Base-by-base conservation (phyloP, 805 yeast genomes). In the Metschnikowia cubensis region DNA sequence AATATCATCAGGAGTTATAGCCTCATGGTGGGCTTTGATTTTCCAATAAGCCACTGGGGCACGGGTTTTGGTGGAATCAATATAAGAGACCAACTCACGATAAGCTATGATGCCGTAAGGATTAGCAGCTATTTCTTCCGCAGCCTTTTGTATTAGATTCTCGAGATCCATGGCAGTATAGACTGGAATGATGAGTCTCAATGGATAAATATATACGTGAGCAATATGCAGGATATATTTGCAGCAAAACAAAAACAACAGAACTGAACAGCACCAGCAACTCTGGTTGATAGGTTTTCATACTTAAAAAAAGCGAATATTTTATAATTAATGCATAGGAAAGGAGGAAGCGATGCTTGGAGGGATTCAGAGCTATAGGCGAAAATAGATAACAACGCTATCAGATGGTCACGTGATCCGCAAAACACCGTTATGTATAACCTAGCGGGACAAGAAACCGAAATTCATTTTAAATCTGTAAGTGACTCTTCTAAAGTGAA, bases 1-100 rank as follows among this genome's bases (percentile, higher is more conserved):
- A 10, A 49, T 11, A 20, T 53, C 57, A 3, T 39, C 25, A 10
- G 43, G 36, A 2, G 40, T 33, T 14, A 55, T 41, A 3, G 53
- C 36, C 25, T 37, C 44, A 21, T 37, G 47, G 17, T 29, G 29
- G 31, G 41, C 34, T 25, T 29, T 36, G 18, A 43, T 13, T 32
- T 34, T 36, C 55, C 55, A 53, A 10, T 42, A 36, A 3, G 39
- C 39, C 31, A 42, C 37, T n/a, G 45, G 45, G 11, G 18, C 20
- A 14, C 34, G 34, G 13, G 6, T 15, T 10, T 17, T 14, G 6
- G 33, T 14, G 21, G 32, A 15, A 25, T 13, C 33, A 29, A 39
- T 25, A 11, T 25, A 25, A 3, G 34, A 11, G 14, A 6, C 17
- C 33, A 39, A 29, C 15, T 29, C 21, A 3, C 42, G 42, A 14